A percentile compares a stretch with the other conserved stretches of the same genome.
These are phyloP conservation scores for Geranium brycei DNA, from an alignment of 345 rosid genomes.

Conservation along the genomic window DNA sequence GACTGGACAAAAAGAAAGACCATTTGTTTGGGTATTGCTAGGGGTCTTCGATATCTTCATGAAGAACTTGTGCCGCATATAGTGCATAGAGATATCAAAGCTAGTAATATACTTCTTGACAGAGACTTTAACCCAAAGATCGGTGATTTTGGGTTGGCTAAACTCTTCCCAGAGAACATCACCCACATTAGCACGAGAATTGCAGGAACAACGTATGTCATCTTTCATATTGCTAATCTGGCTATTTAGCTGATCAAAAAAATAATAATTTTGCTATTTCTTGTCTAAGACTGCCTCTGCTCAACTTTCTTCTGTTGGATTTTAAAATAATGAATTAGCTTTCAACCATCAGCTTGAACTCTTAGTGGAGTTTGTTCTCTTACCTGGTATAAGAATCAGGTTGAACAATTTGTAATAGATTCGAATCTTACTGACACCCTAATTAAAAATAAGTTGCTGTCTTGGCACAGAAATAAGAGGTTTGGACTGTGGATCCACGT, in stretches of 20 bases:
- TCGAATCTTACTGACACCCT: too few relatives aligned
- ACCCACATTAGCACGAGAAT: constrained; percentile 91
- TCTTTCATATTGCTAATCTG: not conserved
- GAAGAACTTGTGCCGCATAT: constrained; percentile 71
- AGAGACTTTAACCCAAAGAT: constrained; percentile 65
- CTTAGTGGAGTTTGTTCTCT: too few relatives aligned
- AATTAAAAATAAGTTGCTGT: too few relatives aligned
- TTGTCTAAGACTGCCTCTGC: not conserved
- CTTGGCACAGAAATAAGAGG: too few relatives aligned
- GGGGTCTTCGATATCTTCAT: constrained; percentile 75
- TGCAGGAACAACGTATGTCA: constrained; percentile 84
- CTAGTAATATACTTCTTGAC: constrained; percentile 88
- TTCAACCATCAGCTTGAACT: too few relatives aligned
- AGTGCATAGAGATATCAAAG: constrained; percentile 93
- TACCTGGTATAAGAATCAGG: too few relatives aligned
- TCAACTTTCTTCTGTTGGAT: too few relatives aligned
- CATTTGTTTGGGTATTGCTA: constrained; percentile 74
- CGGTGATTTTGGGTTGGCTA: constrained; percentile 94
- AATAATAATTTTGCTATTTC: not conserved
- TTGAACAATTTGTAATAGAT: too few relatives aligned
- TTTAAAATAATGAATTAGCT: too few relatives aligned
- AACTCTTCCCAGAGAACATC: constrained; percentile 85
- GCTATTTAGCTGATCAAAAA: too few relatives aligned
- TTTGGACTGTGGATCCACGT: too few relatives aligned
- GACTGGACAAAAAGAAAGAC: constrained; percentile 71